phyloP scores from a whole-genome alignment of 495 filamentous ascomycete species.

The Astrothelium subdiscretum region DNA sequence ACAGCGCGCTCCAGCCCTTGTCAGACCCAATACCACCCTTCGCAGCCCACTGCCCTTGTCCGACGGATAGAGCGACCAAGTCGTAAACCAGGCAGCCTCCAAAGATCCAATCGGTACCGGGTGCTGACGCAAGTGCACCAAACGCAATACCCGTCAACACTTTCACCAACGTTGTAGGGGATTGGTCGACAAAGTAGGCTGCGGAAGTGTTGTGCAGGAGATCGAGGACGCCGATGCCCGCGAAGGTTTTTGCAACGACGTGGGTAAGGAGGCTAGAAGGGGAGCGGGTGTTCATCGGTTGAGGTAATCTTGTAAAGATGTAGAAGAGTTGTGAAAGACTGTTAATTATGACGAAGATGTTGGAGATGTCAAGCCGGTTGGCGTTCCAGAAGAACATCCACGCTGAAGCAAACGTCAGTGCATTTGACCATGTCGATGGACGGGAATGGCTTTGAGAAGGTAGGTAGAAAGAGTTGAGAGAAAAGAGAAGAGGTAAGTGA shows the following conservation, averaged over 20 bases:
- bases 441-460: neutral
- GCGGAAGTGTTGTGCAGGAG: slow-evolving; percentile 40
- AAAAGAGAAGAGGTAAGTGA: neutral
- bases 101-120: slow-evolving; percentile 38
- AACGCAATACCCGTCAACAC: slow-evolving; percentile 35
- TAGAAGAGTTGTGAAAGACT: slow-evolving; percentile 39
- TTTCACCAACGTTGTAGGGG: slow-evolving; percentile 33
- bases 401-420: slow-evolving; percentile 16
- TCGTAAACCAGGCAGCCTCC: slow-evolving; percentile 43
- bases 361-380: slow-evolving; percentile 31
- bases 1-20: slow-evolving; percentile 30
- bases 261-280: slow-evolving; percentile 37
- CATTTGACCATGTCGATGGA: neutral
- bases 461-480: neutral
- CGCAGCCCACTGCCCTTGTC: slow-evolving; percentile 28
- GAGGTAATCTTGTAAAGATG: slow-evolving; percentile 27
- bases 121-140: slow-evolving; percentile 25
- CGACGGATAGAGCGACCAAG: slow-evolving; percentile 35
- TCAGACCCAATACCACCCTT: neutral
- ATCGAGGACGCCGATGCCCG: slow-evolving; percentile 42
- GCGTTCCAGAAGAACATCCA: slow-evolving; percentile 49
- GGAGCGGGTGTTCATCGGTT: slow-evolving; percentile 34
- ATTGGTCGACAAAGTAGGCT: slow-evolving; percentile 35
- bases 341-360: slow-evolving; percentile 41
- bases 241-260: slow-evolving; percentile 41